Base-by-base conservation (phyloP, 495 filamentous ascomycete species). In the Hyaloscypha variabilis region DNA sequence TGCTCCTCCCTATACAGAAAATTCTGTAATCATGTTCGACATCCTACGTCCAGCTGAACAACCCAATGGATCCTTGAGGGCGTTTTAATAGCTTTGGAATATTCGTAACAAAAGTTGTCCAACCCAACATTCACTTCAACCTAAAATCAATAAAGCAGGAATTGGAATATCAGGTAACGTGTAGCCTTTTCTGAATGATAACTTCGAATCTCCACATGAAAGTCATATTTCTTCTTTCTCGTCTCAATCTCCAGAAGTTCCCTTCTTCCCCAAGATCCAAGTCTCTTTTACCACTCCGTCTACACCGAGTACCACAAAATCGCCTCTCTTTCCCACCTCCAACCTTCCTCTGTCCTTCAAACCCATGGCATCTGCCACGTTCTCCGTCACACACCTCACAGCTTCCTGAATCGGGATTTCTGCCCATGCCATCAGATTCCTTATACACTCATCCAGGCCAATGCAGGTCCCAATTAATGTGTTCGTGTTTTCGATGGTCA, bases 311-410 rank as follows among this genome's bases (percentile, higher is more conserved):
- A 83, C 76, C 29, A 78, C 75, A 62, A 83, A 78, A 73, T 83
- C 81, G 17, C 77, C 81, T 57, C 74, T 71, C 51, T 75, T 67
- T n/a, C 81, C 79, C 59, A 73, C 69, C 66, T 75, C 76, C 60
- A 83, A 62, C 49, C 67, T 71, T 8, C 81, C 81, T 55, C 75
- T 58, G 55, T 78, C 77, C n/a, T 50, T 26, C 62, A 78, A 62
- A 13, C 72, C 73, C 77, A 82, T 82, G 1, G 82, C 72, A n/a
- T 68, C 67, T 25, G 76, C 78, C 58, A 82, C 71, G 67, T 83
- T 83, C 70, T 83, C 78, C 42, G 79, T 80, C 14, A 81, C 79
- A 51, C 77, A 81, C 29, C 70, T 66, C 29, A 82, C 80, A 10
- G 80, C 81, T 62, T 81, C 73, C 28, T 78, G 74, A 19, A 83